Conservation (phyloP, 169 alveolate species). For the Theileria equi region DNA sequence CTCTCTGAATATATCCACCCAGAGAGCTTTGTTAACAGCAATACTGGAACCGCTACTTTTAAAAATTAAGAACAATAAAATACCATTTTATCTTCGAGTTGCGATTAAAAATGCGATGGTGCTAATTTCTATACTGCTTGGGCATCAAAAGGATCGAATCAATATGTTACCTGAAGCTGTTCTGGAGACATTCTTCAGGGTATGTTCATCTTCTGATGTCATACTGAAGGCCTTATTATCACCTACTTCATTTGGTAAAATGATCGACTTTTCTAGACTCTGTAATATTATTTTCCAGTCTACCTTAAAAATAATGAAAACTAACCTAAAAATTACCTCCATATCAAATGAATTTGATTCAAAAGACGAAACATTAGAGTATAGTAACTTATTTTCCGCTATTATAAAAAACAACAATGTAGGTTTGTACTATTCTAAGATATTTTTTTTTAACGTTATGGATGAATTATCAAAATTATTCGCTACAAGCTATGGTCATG, state of each 20-base stretch:
- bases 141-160: constrained; percentile 47
- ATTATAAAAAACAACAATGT: no score
- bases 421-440: neutral
- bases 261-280: no score
- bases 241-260: no score
- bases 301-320: no score
- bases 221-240: no score
- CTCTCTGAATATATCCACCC: constrained; percentile 16
- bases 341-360: no score
- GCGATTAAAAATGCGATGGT: constrained; percentile 22
- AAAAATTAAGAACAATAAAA: neutral
- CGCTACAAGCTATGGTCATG: neutral
- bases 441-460: neutral
- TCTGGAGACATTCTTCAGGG: no score
- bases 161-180: constrained; percentile 20
- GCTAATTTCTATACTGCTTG: constrained; percentile 20
- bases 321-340: no score
- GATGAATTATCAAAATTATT: constrained; percentile 1
- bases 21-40: constrained; percentile 25
- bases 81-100: neutral
- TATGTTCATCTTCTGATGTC: no score
- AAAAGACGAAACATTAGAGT: no score
- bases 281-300: no score
- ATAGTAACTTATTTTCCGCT: no score
- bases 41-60: constrained; percentile 8